Percentiles rank a stretch among this genome's conserved stretches.
Conservation (phyloP, 164 flowering plant species). For the Hamamelis virginiana region DNA sequence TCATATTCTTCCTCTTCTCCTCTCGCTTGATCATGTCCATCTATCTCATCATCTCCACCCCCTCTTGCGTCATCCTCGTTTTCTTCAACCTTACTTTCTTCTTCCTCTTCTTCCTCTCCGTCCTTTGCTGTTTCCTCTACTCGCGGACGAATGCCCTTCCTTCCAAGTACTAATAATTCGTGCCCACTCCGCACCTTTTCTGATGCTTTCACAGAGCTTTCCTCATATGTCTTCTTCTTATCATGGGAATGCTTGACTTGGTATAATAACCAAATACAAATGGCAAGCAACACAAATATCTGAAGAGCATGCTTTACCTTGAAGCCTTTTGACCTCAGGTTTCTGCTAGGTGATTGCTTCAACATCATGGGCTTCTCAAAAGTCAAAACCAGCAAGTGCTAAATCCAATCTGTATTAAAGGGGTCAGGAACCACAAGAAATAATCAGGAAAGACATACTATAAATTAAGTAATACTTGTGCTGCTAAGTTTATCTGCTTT, state of each 20-base stretch:
- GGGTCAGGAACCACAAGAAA: too few relatives aligned
- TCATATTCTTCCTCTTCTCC: conserved; percentile 30
- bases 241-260: conserved; percentile 48
- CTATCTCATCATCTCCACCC: conserved; percentile 37
- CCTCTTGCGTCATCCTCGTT: conserved; percentile 28
- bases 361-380: conserved; percentile 21
- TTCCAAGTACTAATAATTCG: conserved; percentile 33
- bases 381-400: not conserved
- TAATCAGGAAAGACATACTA: too few relatives aligned
- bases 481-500: too few relatives aligned
- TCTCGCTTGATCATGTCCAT: conserved; percentile 37
- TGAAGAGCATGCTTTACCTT: conserved; percentile 52
- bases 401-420: too few relatives aligned
- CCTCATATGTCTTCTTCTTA: conserved; percentile 25
- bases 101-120: conserved; percentile 20
- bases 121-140: conserved; percentile 3
- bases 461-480: too few relatives aligned
- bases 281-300: conserved; percentile 42
- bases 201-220: conserved; percentile 10
- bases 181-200: conserved; percentile 4
- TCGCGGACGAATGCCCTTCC: conserved; percentile 35
- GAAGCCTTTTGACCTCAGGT: conserved; percentile 50
- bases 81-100: conserved; percentile 23
- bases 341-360: conserved; percentile 41
- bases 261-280: conserved; percentile 62